Evolutionary conservation across 2,329 filamentous ascomycete genomes (phyloP).

Genomic region (Phialocephala sp.): DNA sequence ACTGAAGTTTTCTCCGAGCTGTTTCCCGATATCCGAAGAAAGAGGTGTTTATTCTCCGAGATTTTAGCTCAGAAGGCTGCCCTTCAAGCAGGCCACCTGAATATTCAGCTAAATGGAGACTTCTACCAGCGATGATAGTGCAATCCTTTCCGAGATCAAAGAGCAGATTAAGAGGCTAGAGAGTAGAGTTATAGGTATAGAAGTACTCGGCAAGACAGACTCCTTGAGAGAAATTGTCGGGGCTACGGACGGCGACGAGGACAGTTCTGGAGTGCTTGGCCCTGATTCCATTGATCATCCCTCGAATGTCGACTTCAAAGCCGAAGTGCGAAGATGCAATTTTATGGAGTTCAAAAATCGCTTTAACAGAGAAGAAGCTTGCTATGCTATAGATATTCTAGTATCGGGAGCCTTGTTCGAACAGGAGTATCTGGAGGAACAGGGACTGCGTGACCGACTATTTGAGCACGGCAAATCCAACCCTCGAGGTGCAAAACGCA

Average conservation of each 20-base stretch:
- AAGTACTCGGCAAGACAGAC: too few relatives aligned
- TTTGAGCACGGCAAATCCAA: neutral
- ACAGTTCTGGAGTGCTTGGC: neutral
- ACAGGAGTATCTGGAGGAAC: constrained; percentile 17
- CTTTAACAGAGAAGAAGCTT: constrained; percentile 26
- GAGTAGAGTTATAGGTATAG: too few relatives aligned
- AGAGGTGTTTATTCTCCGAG: too few relatives aligned
- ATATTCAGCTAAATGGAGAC: too few relatives aligned
- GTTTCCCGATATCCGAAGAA: too few relatives aligned
- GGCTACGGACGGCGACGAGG: constrained; percentile 1
- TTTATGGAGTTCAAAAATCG: constrained; percentile 37
- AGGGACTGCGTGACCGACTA: neutral
- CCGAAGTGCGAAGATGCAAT: constrained; percentile 16
- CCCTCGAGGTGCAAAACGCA: neutral
- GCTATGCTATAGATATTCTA: constrained; percentile 36
- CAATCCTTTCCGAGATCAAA: too few relatives aligned
- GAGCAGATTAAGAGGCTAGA: too few relatives aligned
- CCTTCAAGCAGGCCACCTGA: too few relatives aligned
- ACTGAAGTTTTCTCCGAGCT: too few relatives aligned
- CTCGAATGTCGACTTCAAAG: constrained; percentile 4
- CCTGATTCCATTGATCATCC: neutral
- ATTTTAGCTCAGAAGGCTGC: too few relatives aligned
- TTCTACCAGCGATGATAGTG: too few relatives aligned
- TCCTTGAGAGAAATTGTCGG: neutral
- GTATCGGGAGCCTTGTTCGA: constrained; percentile 17